Percentiles rank a stretch among this genome's conserved stretches.
Evolutionary conservation across 2,329 filamentous ascomycete genomes (phyloP).

Genomic region (Trichoderma aggressivum): DNA sequence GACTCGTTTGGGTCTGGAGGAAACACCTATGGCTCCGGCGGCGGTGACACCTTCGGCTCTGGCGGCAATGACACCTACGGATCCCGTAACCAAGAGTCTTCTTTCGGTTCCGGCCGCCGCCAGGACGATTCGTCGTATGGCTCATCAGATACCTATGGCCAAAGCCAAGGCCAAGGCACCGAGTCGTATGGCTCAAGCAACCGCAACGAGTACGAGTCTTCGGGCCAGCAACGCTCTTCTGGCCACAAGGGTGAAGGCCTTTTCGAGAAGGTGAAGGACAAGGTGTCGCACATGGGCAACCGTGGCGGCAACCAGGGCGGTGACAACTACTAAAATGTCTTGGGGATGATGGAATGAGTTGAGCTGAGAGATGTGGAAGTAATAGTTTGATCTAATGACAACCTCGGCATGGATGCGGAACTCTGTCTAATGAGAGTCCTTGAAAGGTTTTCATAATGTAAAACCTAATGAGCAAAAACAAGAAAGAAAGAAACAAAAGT

Average conservation of each 20-base stretch:
- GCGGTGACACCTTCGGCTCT: background rate
- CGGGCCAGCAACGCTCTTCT: conserved; percentile 15
- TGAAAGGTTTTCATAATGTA: background rate
- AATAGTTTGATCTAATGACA: background rate
- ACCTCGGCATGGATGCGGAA: background rate
- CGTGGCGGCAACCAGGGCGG: conserved; percentile 49
- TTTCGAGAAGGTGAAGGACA: conserved; percentile 57
- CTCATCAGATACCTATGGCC: background rate
- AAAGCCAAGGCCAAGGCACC: conserved; percentile 22
- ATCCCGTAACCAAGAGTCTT: background rate
- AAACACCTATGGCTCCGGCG: conserved; percentile 19
- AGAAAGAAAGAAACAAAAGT: background rate
- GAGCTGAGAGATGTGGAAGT: background rate
- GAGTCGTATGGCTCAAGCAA: conserved; percentile 20
- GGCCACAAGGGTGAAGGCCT: conserved; percentile 26
- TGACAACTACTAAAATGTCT: conserved; percentile 44
- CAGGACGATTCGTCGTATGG: conserved; percentile 20
- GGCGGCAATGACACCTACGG: conserved; percentile 16
- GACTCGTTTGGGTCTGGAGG: conserved; percentile 21
- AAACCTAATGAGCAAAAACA: background rate
- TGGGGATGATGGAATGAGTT: background rate
- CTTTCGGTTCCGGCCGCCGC: background rate
- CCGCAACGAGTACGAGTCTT: conserved; percentile 14
- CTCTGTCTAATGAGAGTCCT: background rate
- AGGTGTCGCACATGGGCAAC: conserved; percentile 45